phyloP scores from a whole-genome alignment of 2,329 filamentous ascomycete species.

The Amauroascus niger region DNA sequence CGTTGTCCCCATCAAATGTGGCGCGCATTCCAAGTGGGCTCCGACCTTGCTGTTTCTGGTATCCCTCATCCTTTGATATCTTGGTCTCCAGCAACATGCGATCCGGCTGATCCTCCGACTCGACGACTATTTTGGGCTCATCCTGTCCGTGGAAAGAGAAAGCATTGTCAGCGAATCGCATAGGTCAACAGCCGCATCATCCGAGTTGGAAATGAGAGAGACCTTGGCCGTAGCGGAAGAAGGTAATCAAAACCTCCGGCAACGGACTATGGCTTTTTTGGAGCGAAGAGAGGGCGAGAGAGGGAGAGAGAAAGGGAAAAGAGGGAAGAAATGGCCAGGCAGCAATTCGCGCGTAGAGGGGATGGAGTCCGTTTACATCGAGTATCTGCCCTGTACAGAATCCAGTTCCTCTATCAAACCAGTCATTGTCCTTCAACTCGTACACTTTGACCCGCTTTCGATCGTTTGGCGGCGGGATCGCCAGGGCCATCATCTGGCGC shows the following conservation, averaged over 20 bases:
- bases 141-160: constrained; percentile 46
- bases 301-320: background rate
- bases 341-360: constrained; percentile 3
- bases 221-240: too few species aligned
- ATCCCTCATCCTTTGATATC: constrained; percentile 88
- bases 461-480: constrained; percentile 41
- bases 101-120: constrained; percentile 84
- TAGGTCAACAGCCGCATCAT: background rate
- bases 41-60: constrained; percentile 91
- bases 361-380: constrained; percentile 50
- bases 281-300: background rate
- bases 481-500: constrained; percentile 40
- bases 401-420: constrained; percentile 94
- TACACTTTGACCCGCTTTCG: constrained; percentile 86
- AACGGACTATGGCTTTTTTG: too few species aligned
- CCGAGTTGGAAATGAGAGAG: background rate
- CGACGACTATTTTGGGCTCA: constrained; percentile 78
- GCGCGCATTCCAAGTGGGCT: constrained; percentile 22
- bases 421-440: constrained; percentile 96
- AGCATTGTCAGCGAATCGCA: constrained; percentile 45
- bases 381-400: constrained; percentile 76
- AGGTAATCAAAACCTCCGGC: too few species aligned
- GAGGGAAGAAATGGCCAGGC: constrained; percentile 8
- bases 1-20: constrained; percentile 15
- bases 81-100: constrained; percentile 77